These are phyloP conservation scores for Suillus lakei DNA, from an alignment of 768 basidiomycete species.

Conservation along the genomic window DNA sequence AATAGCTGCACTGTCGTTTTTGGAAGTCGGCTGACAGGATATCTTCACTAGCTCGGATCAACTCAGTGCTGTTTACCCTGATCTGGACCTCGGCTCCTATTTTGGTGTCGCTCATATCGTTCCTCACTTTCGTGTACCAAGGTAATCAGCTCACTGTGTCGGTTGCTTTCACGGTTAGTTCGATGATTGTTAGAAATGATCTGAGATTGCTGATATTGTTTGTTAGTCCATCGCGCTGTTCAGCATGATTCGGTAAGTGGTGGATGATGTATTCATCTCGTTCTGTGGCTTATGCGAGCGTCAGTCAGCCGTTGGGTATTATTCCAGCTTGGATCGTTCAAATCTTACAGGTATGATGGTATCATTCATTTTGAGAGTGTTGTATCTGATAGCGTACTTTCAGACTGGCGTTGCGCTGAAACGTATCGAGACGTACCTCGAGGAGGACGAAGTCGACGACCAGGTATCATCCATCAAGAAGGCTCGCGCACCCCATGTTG, in stretches of 20 bases:
- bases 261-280: background rate
- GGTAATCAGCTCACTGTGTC: conserved; percentile 79
- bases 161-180: conserved; percentile 79
- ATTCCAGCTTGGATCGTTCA: conserved; percentile 84
- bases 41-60: conserved; percentile 59
- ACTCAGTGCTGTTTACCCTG: conserved; percentile 69
- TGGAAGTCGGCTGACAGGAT: background rate
- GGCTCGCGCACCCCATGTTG: conserved; percentile 22
- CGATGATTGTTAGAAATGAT: background rate
- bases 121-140: conserved; percentile 71
- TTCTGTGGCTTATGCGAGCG: conserved; percentile 1
- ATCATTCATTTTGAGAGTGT: background rate
- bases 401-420: conserved; percentile 60
- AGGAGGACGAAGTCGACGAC: conserved; percentile 65
- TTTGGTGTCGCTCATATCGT: conserved; percentile 79
- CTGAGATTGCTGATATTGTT: background rate
- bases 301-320: conserved; percentile 71
- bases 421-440: conserved; percentile 63
- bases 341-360: conserved; percentile 55
- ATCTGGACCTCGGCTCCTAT: conserved; percentile 82
- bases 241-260: conserved; percentile 74
- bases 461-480: conserved; percentile 63
- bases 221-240: conserved; percentile 78
- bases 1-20: background rate
- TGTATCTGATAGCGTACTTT: background rate